phyloP scores from a whole-genome alignment of 73 alveolate genomes.

The Stentor roeselii region DNA sequence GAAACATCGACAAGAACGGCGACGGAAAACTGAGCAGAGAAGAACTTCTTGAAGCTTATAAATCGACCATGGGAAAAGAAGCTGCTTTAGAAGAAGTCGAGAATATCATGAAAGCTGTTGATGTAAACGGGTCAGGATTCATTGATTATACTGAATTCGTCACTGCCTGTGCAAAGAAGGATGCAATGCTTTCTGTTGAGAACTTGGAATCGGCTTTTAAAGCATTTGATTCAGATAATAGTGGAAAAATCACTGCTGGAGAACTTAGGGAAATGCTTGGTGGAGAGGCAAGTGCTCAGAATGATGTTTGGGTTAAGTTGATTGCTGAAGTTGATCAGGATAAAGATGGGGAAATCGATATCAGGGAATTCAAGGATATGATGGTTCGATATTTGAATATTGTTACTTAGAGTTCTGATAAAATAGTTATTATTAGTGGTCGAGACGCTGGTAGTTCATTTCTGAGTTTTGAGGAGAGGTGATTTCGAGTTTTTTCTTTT shows the following conservation, averaged over 20 bases:
- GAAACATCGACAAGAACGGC: background rate
- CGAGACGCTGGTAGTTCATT: too few relatives aligned
- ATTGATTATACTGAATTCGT: conserved; percentile 11
- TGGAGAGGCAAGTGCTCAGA: background rate
- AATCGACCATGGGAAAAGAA: background rate
- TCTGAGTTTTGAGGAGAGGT: too few relatives aligned
- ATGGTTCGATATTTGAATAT: background rate
- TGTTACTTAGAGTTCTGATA: too few relatives aligned
- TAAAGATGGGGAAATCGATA: conserved; percentile 10
- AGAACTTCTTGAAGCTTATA: background rate
- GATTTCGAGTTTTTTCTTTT: too few relatives aligned
- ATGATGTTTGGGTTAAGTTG: background rate
- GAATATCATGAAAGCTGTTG: conserved; percentile 2
- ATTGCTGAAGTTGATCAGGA: background rate
- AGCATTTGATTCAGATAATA: background rate
- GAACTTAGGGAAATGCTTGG: conserved; percentile 7
- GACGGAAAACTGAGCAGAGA: conserved; percentile 11
- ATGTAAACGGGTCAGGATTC: background rate
- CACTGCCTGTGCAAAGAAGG: background rate
- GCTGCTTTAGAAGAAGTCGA: background rate
- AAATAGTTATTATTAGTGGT: too few relatives aligned
- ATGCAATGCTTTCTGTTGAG: background rate
- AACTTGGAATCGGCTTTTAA: background rate
- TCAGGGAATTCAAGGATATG: background rate
- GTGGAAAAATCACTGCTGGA: background rate